Evolutionary conservation across 1,284 basidiomycete species (phyloP).

Genomic region (Athelia sp.): DNA sequence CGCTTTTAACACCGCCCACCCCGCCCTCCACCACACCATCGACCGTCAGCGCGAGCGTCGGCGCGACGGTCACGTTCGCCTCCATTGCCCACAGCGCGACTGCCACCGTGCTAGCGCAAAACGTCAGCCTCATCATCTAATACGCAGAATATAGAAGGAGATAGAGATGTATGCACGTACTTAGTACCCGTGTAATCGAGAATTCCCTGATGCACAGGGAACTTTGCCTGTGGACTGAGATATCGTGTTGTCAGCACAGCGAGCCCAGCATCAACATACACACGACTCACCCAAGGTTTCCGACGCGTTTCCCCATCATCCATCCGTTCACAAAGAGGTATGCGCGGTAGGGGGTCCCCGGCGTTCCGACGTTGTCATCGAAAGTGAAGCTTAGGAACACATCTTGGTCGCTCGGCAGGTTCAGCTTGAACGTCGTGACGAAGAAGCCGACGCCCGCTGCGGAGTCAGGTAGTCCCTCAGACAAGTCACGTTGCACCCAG

Average conservation of each 20-base stretch:
- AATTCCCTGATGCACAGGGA: conserved; percentile 76
- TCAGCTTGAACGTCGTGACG: conserved; percentile 62
- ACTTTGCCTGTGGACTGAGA: conserved; percentile 64
- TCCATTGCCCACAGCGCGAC: conserved; percentile 69
- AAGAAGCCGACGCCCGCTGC: conserved; percentile 75
- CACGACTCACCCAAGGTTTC: conserved; percentile 55
- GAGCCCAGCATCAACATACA: background rate
- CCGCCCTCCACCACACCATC: conserved; percentile 63
- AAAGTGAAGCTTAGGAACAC: conserved; percentile 68
- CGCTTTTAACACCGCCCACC: conserved; percentile 45
- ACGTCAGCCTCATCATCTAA: conserved; percentile 4
- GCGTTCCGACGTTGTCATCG: conserved; percentile 28
- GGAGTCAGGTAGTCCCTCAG: conserved; percentile 49
- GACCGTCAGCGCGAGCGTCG: conserved; percentile 48
- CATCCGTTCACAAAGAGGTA: conserved; percentile 80
- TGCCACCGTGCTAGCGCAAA: conserved; percentile 54
- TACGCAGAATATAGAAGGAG: background rate
- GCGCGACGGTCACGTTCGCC: conserved; percentile 37
- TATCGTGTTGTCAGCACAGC: conserved; percentile 3
- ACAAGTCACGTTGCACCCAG: conserved; percentile 53
- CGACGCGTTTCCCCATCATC: conserved; percentile 78
- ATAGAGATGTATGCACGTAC: conserved; percentile 35
- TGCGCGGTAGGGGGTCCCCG: conserved; percentile 61
- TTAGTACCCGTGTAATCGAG: conserved; percentile 66
- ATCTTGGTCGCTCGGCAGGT: conserved; percentile 55